These are phyloP conservation scores for Monilinia aucupariae DNA, from an alignment of 2,329 filamentous ascomycete genomes.

Conservation along the genomic window DNA sequence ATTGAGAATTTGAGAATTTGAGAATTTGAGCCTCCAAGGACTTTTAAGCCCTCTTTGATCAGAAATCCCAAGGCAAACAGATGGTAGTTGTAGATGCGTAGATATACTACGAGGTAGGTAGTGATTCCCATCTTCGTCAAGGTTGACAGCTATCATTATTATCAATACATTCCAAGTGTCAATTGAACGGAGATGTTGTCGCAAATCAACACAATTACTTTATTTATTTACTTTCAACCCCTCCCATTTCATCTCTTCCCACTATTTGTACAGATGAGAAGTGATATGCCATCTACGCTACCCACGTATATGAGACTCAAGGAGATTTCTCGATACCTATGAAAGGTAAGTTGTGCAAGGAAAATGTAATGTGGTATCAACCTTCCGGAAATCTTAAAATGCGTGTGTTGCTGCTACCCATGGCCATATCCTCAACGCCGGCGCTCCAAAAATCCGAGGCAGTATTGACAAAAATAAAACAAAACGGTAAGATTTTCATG, in stretches of 20 bases:
- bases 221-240: not conserved
- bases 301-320: not conserved
- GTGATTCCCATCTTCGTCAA: too few relatives aligned
- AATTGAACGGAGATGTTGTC: not conserved
- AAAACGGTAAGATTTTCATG: not conserved
- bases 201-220: not conserved
- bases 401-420: slow-evolving; percentile 6
- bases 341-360: slow-evolving; percentile 10
- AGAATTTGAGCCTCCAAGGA: too few relatives aligned
- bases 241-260: not conserved
- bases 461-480: slow-evolving; percentile 13
- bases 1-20: too few relatives aligned
- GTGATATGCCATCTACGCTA: slow-evolving; percentile 1
- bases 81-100: too few relatives aligned
- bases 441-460: slow-evolving; percentile 28
- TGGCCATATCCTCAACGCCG: slow-evolving; percentile 26
- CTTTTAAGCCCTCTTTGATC: too few relatives aligned
- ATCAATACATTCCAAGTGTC: too few relatives aligned
- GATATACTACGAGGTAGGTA: too few relatives aligned
- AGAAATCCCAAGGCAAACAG: too few relatives aligned
- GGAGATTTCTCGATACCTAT: slow-evolving; percentile 9
- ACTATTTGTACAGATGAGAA: slow-evolving; percentile 6
- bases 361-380: slow-evolving; percentile 21
- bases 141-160: too few relatives aligned
- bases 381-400: slow-evolving; percentile 16